These are phyloP conservation scores for Monosiga brevicollis DNA, from an alignment of 78 protist species.

Conservation along the genomic window DNA sequence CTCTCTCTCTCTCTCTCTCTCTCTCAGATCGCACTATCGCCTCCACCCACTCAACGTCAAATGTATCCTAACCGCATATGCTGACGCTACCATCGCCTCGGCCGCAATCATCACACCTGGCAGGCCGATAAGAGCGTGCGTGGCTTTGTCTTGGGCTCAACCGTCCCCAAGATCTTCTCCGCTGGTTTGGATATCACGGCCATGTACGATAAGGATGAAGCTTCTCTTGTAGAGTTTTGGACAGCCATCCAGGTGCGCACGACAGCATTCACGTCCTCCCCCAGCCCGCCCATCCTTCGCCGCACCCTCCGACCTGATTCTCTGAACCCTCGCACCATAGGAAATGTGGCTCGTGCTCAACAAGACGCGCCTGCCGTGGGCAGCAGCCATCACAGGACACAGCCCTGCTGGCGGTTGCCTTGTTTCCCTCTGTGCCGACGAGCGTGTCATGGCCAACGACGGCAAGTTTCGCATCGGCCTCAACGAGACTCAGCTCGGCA, in stretches of 20 bases:
- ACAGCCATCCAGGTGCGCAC: neutral
- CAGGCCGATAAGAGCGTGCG: neutral
- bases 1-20: no score
- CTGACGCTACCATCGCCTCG: no score
- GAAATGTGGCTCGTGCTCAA: neutral
- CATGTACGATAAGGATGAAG: neutral
- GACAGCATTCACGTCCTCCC: neutral
- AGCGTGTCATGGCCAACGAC: conserved; percentile 8
- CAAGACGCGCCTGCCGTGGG: neutral
- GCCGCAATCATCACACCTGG: no score
- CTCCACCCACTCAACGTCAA: no score
- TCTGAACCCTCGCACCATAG: neutral
- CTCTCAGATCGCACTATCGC: no score
- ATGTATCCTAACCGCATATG: no score
- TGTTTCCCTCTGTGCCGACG: conserved; percentile 1
- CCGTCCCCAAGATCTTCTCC: neutral
- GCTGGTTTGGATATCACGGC: neutral
- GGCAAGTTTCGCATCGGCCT: neutral
- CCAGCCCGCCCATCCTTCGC: neutral
- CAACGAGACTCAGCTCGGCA: conserved; percentile 10
- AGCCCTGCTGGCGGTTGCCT: conserved; percentile 12
- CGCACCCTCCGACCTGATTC: neutral
- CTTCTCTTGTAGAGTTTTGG: neutral
- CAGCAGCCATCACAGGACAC: neutral
- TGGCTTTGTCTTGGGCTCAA: neutral